Base-by-base conservation (phyloP, 805 yeast genomes). In the Suhomyces sp. region DNA sequence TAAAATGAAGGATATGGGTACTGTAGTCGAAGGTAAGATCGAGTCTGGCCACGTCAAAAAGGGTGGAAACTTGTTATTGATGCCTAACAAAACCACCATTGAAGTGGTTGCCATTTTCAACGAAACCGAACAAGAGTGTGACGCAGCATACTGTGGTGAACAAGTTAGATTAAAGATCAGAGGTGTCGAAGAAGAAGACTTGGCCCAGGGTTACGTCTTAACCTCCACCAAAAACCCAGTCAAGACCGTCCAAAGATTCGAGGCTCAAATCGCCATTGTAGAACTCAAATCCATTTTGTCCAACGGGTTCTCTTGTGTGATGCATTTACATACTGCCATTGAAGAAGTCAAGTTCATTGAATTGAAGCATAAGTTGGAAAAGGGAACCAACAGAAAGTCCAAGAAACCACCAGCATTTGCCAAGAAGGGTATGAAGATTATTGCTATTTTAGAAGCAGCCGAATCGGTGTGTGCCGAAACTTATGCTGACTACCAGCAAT, bases 381-480 rank as follows among this genome's bases (percentile, higher is more conserved):
- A 89, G 78, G 97, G 97, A 57, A 91, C 98, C 52, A 93, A 93
- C 82, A 87, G 97, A 78, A 88, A 85, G 73, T 89, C 97, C 55
- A 94, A 91, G 82, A 91, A 89, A 71, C 89, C 99, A 31, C 99
- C 99, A 55, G 96, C 97, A 48, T 94, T 91, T 72, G 99, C 98
- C 57, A 94, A 93, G 76, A 89, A 89, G 81, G 99, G 99, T 65
- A 93, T 93, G 98, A 93, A 90, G 84, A 83, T 94, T 62, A 92
- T 94, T 69, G 99, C 97, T 31, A 82, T 87, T 43, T 78, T 94
- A 64, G 97, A 92, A 75, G 78, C 91, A 15, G 77, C 84, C 44
- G 91, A 84, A 61, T 93, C 97, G 21, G 89, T 94, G 37, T 94
- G 98, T 78, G 86, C 93, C 48, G 99, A 94, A 77, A 86, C 96